These are phyloP conservation scores for Phlegmacium glaucopus DNA, from an alignment of 768 basidiomycete genomes.

Conservation along the genomic window DNA sequence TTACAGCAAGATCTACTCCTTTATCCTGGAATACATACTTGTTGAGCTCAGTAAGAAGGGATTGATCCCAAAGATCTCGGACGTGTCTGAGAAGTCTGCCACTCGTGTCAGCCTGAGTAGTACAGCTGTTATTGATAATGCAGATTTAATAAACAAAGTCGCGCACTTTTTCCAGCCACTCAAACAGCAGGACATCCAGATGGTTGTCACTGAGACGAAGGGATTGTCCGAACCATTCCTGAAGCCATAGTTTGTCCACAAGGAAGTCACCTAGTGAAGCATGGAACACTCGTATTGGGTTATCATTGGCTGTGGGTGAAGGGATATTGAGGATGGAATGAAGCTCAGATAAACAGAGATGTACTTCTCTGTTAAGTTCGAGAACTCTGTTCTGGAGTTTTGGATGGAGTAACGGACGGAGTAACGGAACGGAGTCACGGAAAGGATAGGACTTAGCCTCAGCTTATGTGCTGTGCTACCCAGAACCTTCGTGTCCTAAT, in stretches of 20 bases:
- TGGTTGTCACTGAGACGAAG: background rate
- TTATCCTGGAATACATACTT: background rate
- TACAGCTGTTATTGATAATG: background rate
- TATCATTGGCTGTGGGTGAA: background rate
- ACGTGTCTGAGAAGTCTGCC: background rate
- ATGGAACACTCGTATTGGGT: conserved; percentile 1
- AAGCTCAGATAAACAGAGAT: background rate
- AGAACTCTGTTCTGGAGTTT: too few species aligned
- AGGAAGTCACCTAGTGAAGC: conserved; percentile 11
- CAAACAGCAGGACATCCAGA: background rate
- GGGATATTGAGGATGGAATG: conserved; percentile 3
- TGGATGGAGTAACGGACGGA: too few species aligned
- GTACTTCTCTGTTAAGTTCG: too few species aligned
- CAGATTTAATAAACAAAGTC: background rate
- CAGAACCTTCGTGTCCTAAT: too few species aligned
- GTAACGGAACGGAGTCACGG: too few species aligned
- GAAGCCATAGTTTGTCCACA: background rate
- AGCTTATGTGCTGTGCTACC: too few species aligned
- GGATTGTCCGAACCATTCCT: background rate
- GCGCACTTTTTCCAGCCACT: background rate
- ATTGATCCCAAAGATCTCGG: background rate
- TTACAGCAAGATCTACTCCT: background rate
- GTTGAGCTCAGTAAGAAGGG: background rate
- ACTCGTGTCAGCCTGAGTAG: background rate
- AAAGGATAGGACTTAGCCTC: too few species aligned